A percentile compares a stretch with the other conserved stretches of the same genome.
Evolutionary conservation across 2,329 filamentous ascomycete genomes (phyloP).

Genomic region (Apiospora aurea): DNA sequence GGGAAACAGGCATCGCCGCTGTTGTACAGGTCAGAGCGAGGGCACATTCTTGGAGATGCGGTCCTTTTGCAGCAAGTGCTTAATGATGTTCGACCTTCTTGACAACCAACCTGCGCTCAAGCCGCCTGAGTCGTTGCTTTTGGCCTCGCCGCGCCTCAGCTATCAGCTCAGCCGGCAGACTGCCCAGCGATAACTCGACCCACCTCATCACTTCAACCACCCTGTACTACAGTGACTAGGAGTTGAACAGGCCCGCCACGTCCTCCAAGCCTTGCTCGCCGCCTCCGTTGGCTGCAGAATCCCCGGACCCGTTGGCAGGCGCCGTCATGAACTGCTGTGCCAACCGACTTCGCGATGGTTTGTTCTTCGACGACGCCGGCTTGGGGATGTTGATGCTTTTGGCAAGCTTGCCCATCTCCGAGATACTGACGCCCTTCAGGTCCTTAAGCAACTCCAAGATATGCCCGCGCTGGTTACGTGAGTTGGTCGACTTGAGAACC

Average conservation of each 20-base stretch:
- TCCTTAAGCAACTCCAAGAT: slow-evolving; percentile 86
- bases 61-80: too few relatives aligned
- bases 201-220: background rate
- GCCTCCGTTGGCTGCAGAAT: slow-evolving; percentile 34
- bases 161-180: too few relatives aligned
- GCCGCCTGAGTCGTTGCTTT: background rate
- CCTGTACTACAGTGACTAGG: slow-evolving; percentile 29
- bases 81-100: background rate
- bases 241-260: slow-evolving; percentile 58
- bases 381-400: slow-evolving; percentile 53
- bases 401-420: slow-evolving; percentile 86
- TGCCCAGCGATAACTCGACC: too few relatives aligned
- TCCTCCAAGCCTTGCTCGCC: slow-evolving; percentile 62
- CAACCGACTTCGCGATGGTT: slow-evolving; percentile 62
- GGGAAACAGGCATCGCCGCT: too few relatives aligned
- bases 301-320: slow-evolving; percentile 37
- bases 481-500: slow-evolving; percentile 64
- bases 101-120: too few relatives aligned
- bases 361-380: slow-evolving; percentile 43
- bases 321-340: slow-evolving; percentile 71
- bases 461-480: slow-evolving; percentile 80
- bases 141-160: background rate
- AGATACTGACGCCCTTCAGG: slow-evolving; percentile 88
- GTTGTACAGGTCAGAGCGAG: too few relatives aligned
- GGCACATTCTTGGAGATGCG: too few relatives aligned